phyloP scores from a whole-genome alignment of 305 asterid species.

The Coffea humblotiana region DNA sequence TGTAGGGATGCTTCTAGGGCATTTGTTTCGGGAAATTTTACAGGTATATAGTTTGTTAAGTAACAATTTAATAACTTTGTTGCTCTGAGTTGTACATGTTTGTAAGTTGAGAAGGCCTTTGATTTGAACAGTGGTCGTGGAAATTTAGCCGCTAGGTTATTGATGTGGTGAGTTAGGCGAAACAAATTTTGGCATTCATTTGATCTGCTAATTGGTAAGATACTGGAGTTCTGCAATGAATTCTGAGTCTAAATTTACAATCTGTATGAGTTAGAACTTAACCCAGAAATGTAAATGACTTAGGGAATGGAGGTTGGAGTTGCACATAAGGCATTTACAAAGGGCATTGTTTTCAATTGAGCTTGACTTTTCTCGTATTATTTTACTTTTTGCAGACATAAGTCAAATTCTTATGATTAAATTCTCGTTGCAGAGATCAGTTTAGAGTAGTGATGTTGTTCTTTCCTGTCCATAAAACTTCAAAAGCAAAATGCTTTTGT shows the following conservation, averaged over 20 bases:
- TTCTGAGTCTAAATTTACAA: neutral
- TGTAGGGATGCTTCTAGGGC: conserved; percentile 93
- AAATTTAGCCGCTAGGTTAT: no score
- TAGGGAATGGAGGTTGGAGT: neutral
- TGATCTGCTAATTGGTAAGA: neutral
- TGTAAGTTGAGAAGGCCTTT: neutral
- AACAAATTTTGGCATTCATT: neutral
- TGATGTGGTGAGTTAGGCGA: no score
- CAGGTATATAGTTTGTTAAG: conserved; percentile 40
- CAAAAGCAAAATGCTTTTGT: no score
- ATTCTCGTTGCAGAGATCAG: no score
- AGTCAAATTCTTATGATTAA: no score
- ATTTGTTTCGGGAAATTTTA: conserved; percentile 85
- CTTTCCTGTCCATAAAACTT: no score
- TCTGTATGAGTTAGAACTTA: neutral
- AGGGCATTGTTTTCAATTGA: neutral
- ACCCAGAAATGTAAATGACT: neutral
- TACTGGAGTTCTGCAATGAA: neutral
- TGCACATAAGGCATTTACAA: neutral
- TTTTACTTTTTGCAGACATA: no score
- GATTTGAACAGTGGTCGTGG: no score
- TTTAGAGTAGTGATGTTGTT: no score
- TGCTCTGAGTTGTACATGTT: neutral
- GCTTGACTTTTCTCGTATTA: no score
- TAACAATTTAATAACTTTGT: conserved; percentile 9